Base-by-base conservation (phyloP, 495 filamentous ascomycete genomes). In the Talaromyces adpressus region DNA sequence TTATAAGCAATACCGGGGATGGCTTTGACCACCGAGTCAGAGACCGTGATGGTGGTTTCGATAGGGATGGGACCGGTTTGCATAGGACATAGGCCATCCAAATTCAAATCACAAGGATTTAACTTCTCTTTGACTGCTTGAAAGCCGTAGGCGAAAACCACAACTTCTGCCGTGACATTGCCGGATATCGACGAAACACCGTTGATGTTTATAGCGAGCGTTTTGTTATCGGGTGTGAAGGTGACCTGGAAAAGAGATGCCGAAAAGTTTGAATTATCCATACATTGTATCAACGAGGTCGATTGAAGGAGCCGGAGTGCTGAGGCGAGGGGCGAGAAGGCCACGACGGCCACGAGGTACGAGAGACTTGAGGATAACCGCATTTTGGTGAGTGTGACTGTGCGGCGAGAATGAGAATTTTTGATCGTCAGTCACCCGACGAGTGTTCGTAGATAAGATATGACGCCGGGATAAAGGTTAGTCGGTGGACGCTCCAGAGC, bases 21-120 rank as follows among this genome's bases (percentile, higher is more conserved):
- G 29, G 79, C 67, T 1, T 77, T 70, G 27, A 88, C 73, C 16
- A 90, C 85, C 53, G 78, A 74, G 12, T 73, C 67, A 8, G 80
- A 74, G 12, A 96, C 75, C 8, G 77, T 70, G 20, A 93, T 73
- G 65, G 89, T 89, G 66, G 90, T 88, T 22, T 84, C 79, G 60
- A 96, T 80, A 65, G 89, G 80, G 73, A 97, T 89, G 64, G 89
- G 85, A 69, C 92, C 93, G 2, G 92, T 82, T 29, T 84, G 87
- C 94, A 98, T 98, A 54, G 93, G 93, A 76, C 94, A 98, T 71
- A 98, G 81, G 62, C 93, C 93, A 62, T 79, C 72, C 51, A 97
- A 75, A 47, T 83, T 76, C 64, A 82, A 74, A 2, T 81, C 73
- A 83, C 94, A 98, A 20, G 93, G 94, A 73, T 97, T 75, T 59